Percentiles rank a stretch among this genome's conserved stretches.
Conservation (phyloP, 2,329 filamentous ascomycete species). For the Ceratocystis alfenasii region DNA sequence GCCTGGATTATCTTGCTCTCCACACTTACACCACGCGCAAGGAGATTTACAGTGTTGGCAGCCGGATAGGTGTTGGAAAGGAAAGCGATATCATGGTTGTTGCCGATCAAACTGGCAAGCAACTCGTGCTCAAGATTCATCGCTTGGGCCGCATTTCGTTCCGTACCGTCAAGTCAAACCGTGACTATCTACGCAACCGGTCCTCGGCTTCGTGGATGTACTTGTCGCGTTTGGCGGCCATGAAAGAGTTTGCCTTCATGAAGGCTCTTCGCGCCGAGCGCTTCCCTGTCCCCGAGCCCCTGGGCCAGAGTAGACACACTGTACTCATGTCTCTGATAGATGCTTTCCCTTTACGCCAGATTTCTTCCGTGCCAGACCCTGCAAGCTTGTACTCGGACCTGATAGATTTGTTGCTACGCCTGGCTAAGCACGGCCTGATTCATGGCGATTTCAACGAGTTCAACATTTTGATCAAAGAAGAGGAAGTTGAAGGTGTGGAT, state of each 20-base stretch:
- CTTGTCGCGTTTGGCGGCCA: conserved; percentile 78
- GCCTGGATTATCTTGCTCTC: conserved; percentile 91
- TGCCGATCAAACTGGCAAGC: conserved; percentile 62
- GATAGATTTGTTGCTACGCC: conserved; percentile 69
- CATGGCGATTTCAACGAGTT: conserved; percentile 99
- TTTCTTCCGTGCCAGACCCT: conserved; percentile 70
- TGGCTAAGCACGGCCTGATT: conserved; percentile 80
- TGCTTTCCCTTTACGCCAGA: conserved; percentile 81
- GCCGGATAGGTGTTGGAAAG: conserved; percentile 90
- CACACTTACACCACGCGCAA: conserved; percentile 74
- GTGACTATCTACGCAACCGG: conserved; percentile 82
- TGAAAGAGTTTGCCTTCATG: conserved; percentile 95
- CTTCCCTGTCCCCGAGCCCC: conserved; percentile 78
- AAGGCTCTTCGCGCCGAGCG: conserved; percentile 68
- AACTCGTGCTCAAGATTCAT: conserved; percentile 89
- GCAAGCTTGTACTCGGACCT: conserved; percentile 82
- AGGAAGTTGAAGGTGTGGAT: conserved; percentile 35
- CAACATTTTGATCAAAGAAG: conserved; percentile 66
- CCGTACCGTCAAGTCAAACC: conserved; percentile 87
- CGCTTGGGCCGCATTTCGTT: conserved; percentile 92
- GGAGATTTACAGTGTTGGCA: conserved; percentile 81
- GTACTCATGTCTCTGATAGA: conserved; percentile 93
- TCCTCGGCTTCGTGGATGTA: conserved; percentile 91
- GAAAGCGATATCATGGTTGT: conserved; percentile 96
- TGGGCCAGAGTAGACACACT: conserved; percentile 84